A percentile compares a stretch with the other conserved stretches of the same genome.
Evolutionary conservation across 2,329 filamentous ascomycete species (phyloP).

Genomic region (Trichoderma asperellum): DNA sequence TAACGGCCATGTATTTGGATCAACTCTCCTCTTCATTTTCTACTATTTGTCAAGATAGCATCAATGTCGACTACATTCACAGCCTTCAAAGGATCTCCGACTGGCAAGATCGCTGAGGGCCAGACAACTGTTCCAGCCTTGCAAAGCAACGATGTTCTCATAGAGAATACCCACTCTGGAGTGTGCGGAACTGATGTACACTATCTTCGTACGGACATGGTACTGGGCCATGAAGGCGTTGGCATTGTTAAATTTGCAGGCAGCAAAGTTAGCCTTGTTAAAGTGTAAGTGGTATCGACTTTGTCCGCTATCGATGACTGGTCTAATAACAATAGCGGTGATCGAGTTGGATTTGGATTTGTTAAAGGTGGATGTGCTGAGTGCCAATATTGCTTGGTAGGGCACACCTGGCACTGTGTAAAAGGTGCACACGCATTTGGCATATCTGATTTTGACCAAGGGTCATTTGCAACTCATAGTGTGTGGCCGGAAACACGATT

Average conservation of each 20-base stretch:
- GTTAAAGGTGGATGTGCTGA: slow-evolving; percentile 6
- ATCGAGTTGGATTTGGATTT: slow-evolving; percentile 9
- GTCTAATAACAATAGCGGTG: neutral
- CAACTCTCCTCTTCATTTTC: neutral
- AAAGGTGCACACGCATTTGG: slow-evolving; percentile 2
- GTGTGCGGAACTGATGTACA: slow-evolving; percentile 6
- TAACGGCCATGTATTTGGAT: neutral
- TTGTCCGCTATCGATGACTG: neutral
- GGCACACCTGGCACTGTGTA: slow-evolving; percentile 9
- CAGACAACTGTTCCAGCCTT: slow-evolving; percentile 4
- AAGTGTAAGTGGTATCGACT: neutral
- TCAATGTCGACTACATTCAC: slow-evolving; percentile 5
- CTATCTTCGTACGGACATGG: slow-evolving; percentile 4
- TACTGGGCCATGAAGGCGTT: slow-evolving; percentile 1
- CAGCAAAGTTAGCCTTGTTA: neutral
- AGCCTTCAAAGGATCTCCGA: slow-evolving; percentile 7
- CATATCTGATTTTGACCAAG: slow-evolving; percentile 1
- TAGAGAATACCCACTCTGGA: slow-evolving; percentile 9
- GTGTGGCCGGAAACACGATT: slow-evolving; percentile 13
- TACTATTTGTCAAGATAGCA: neutral
- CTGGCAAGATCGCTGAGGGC: neutral
- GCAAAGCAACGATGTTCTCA: slow-evolving; percentile 8
- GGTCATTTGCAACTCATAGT: slow-evolving; percentile 7
- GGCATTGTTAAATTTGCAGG: slow-evolving; percentile 7
- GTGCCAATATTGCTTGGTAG: slow-evolving; percentile 8